phyloP scores from a whole-genome alignment of 2,329 filamentous ascomycete species.

The Stachybotrys elegans region DNA sequence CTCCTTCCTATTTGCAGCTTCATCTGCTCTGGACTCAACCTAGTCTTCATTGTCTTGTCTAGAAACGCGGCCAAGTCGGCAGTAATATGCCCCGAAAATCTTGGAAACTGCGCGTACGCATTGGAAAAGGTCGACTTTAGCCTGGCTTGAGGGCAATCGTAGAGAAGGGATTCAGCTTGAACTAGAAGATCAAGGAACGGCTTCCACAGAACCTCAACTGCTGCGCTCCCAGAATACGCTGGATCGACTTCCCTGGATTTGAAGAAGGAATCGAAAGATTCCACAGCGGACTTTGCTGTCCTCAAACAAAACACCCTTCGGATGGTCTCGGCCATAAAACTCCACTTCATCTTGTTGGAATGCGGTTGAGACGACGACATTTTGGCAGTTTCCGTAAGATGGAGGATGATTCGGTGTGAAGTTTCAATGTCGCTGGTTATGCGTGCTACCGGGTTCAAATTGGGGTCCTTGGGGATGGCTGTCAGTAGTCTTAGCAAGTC shows the following conservation, averaged over 20 bases:
- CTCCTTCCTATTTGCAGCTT: slow-evolving; percentile 9
- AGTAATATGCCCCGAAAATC: slow-evolving; percentile 1
- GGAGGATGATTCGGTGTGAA: slow-evolving; percentile 11
- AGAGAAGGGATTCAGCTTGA: slow-evolving; percentile 14
- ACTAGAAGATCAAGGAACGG: slow-evolving; percentile 23
- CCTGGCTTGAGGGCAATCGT: neutral
- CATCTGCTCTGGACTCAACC: slow-evolving; percentile 9
- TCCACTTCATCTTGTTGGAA: slow-evolving; percentile 8
- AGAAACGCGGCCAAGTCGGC: slow-evolving; percentile 15
- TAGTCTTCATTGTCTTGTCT: slow-evolving; percentile 11
- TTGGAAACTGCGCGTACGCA: slow-evolving; percentile 10
- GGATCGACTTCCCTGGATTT: neutral
- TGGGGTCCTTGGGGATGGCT: slow-evolving; percentile 7
- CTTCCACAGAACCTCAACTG: slow-evolving; percentile 19
- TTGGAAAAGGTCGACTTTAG: neutral
- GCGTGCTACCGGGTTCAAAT: neutral
- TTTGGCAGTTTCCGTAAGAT: slow-evolving; percentile 10
- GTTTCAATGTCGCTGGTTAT: slow-evolving; percentile 4
- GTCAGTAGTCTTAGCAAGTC: slow-evolving; percentile 16
- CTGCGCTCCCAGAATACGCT: neutral
- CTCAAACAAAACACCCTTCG: slow-evolving; percentile 5
- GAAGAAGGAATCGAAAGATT: neutral
- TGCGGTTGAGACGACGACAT: slow-evolving; percentile 12
- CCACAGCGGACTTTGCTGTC: neutral
- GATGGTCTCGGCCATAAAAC: slow-evolving; percentile 5